phyloP scores from a whole-genome alignment of 208 protist species.

The Acanthamoeba rhysodes region DNA sequence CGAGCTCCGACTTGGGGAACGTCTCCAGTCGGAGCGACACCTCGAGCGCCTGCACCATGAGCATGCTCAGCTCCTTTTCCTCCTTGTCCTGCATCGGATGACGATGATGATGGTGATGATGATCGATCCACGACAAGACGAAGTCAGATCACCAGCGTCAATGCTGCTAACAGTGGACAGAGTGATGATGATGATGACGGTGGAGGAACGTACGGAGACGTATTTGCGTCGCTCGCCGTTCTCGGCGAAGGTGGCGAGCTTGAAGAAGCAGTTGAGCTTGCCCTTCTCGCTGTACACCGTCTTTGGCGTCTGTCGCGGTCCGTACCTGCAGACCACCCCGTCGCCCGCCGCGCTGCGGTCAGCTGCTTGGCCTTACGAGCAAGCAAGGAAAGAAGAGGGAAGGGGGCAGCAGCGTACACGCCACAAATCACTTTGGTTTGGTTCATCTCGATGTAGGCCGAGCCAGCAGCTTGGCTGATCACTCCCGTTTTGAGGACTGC shows the following conservation, averaged over 20 bases:
- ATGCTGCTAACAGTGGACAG: too few relatives aligned
- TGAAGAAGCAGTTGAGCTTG: slow-evolving; percentile 88
- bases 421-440: slow-evolving; percentile 87
- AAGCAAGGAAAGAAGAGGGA: not conserved
- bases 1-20: slow-evolving; percentile 90
- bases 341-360: not conserved
- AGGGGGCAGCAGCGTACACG: slow-evolving; percentile 70
- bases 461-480: slow-evolving; percentile 86
- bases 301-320: slow-evolving; percentile 84
- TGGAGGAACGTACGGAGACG: not conserved
- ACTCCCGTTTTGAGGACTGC: slow-evolving; percentile 89
- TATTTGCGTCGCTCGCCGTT: slow-evolving; percentile 64
- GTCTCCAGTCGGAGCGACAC: slow-evolving; percentile 71
- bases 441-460: slow-evolving; percentile 88
- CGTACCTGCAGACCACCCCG: slow-evolving; percentile 72
- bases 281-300: slow-evolving; percentile 87
- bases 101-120: not conserved
- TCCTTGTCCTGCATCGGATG: slow-evolving; percentile 47
- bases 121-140: not conserved
- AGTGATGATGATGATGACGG: not conserved
- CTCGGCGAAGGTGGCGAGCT: slow-evolving; percentile 85
- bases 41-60: slow-evolving; percentile 71
- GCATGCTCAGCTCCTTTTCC: slow-evolving; percentile 68
- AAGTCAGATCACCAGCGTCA: not conserved
- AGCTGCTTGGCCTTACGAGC: too few relatives aligned